These are phyloP conservation scores for Kodamaea sagamina DNA, from an alignment of 805 yeast genomes.

Conservation along the genomic window DNA sequence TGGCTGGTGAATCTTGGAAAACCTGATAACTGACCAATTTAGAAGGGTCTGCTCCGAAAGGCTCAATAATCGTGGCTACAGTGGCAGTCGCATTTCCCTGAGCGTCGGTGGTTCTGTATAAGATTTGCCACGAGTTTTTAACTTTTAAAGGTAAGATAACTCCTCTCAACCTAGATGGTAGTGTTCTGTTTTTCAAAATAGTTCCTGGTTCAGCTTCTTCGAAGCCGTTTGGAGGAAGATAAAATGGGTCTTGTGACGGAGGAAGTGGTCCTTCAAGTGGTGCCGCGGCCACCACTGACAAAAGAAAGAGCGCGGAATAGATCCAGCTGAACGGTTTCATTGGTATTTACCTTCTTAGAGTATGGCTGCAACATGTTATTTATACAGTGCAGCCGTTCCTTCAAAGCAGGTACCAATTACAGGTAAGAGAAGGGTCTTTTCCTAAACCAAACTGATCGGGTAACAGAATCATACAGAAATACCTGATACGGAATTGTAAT, in stretches of 20 bases:
- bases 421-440: no score
- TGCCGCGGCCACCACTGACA: constrained; percentile 5
- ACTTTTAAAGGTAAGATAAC: constrained; percentile 13
- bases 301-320: not conserved
- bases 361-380: not conserved
- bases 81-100: constrained; percentile 29
- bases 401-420: no score
- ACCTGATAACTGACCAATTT: constrained; percentile 31
- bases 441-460: no score
- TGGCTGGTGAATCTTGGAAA: constrained; percentile 30
- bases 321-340: constrained; percentile 1
- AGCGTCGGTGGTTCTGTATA: constrained; percentile 21
- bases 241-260: constrained; percentile 19
- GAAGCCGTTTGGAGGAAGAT: constrained; percentile 17
- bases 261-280: constrained; percentile 5
- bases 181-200: constrained; percentile 16
- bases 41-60: constrained; percentile 29
- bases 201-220: constrained; percentile 17
- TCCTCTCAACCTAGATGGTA: constrained; percentile 15
- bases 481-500: no score
- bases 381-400: no score
- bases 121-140: constrained; percentile 17
- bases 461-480: no score
- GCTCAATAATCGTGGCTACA: constrained; percentile 31
- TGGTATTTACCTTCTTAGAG: not conserved